A percentile compares a stretch with the other conserved stretches of the same genome.
Conservation (phyloP, 495 filamentous ascomycete species). For the Talaromyces wortmannii region DNA sequence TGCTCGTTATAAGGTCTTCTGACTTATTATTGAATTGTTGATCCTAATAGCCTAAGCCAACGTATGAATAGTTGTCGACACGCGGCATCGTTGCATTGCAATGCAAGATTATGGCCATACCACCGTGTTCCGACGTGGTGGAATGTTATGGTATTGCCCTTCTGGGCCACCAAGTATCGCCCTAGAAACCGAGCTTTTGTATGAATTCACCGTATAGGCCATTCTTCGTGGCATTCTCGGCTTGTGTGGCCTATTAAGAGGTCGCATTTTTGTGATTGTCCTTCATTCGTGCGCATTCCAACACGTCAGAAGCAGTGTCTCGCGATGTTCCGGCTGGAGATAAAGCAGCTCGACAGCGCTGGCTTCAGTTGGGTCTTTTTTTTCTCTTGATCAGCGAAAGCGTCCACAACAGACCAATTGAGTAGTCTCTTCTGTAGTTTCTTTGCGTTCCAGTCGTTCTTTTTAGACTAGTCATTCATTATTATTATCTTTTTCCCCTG, state of each 20-base stretch:
- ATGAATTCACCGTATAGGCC: background rate
- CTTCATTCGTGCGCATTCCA: background rate
- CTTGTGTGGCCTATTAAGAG: background rate
- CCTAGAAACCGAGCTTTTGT: background rate
- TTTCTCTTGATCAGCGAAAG: conserved; percentile 4
- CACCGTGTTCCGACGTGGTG: background rate
- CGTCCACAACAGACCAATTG: conserved; percentile 1
- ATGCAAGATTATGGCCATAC: background rate
- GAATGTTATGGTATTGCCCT: background rate
- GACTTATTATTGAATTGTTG: background rate
- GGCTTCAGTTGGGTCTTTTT: background rate
- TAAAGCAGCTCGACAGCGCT: background rate
- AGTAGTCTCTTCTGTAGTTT: conserved; percentile 3
- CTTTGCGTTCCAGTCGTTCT: conserved; percentile 1
- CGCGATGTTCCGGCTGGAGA: background rate
- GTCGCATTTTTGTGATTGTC: conserved; percentile 4
- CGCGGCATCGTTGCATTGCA: background rate
- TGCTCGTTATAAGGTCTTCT: background rate
- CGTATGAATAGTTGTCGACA: background rate
- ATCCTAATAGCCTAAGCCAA: too few species aligned
- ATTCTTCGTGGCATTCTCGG: conserved; percentile 7
- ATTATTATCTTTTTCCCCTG: conserved; percentile 1
- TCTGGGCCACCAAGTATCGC: background rate
- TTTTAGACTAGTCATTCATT: conserved; percentile 21
- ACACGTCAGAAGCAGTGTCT: background rate